Evolutionary conservation across 352 stramenopile genomes (phyloP).

Genomic region (Phytophthora constricta): DNA sequence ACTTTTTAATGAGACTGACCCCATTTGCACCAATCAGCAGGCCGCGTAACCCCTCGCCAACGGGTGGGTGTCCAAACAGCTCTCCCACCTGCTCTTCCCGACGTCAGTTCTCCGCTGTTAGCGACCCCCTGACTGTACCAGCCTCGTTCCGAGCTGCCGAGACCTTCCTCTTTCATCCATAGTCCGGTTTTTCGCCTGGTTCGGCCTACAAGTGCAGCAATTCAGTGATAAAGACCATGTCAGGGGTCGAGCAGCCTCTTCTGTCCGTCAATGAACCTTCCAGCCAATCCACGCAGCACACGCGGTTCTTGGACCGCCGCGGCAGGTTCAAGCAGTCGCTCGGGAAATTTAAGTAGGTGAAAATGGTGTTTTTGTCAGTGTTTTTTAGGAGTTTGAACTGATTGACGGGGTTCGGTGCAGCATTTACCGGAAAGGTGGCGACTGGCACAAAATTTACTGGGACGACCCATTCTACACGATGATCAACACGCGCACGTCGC

Average conservation of each 20-base stretch:
- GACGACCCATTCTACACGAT: slow-evolving; percentile 89
- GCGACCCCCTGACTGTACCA: slow-evolving; percentile 32
- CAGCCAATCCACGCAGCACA: slow-evolving; percentile 16
- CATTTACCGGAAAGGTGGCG: slow-evolving; percentile 69
- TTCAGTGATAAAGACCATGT: too few relatives aligned
- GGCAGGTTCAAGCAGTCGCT: slow-evolving; percentile 76
- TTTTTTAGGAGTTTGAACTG: background rate
- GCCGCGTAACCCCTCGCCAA: too few relatives aligned
- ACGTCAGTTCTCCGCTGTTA: too few relatives aligned
- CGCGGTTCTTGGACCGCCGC: slow-evolving; percentile 65
- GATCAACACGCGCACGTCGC: slow-evolving; percentile 86
- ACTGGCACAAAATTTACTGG: slow-evolving; percentile 87
- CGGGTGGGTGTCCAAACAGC: too few relatives aligned
- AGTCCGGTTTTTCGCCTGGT: too few relatives aligned
- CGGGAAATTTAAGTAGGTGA: slow-evolving; percentile 72
- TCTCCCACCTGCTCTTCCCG: too few relatives aligned
- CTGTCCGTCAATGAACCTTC: slow-evolving; percentile 30
- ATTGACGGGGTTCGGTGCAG: slow-evolving; percentile 33
- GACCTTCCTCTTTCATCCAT: too few relatives aligned
- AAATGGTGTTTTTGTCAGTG: slow-evolving; percentile 9
- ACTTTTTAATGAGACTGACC: too few relatives aligned
- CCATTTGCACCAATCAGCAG: too few relatives aligned
- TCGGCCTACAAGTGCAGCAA: too few relatives aligned
- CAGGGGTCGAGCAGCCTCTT: slow-evolving; percentile 43
- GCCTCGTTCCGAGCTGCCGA: too few relatives aligned